phyloP scores from a whole-genome alignment of 495 filamentous ascomycete genomes.

The Aspergillus nidulans region DNA sequence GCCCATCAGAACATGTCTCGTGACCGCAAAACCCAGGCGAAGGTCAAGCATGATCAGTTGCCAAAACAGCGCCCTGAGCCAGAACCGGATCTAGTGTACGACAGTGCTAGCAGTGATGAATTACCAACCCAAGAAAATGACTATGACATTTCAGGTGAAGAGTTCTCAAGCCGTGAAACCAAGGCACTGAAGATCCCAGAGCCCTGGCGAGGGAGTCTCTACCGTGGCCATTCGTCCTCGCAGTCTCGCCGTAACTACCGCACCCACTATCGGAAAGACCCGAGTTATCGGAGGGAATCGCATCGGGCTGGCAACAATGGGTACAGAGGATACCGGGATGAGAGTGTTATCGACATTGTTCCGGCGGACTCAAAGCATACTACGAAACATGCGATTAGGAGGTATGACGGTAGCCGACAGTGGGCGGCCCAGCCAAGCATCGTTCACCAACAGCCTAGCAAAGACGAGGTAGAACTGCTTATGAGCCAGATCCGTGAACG shows the following conservation, averaged over 20 bases:
- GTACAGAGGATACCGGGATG: constrained; percentile 2
- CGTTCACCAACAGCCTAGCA: constrained; percentile 14
- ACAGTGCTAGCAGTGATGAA: constrained; percentile 18
- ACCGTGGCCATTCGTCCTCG: constrained; percentile 14
- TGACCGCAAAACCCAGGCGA: not conserved
- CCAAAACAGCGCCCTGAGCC: not conserved
- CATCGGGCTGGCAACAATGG: not conserved
- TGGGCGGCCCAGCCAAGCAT: constrained; percentile 17
- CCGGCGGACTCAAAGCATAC: constrained; percentile 11
- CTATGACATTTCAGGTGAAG: constrained; percentile 9
- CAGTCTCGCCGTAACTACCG: constrained; percentile 11
- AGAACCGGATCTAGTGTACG: constrained; percentile 11
- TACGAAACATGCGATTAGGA: not conserved
- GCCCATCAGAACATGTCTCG: not conserved
- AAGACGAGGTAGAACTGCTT: constrained; percentile 16
- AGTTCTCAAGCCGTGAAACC: constrained; percentile 10
- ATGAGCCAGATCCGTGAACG: constrained; percentile 19
- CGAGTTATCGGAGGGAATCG: constrained; percentile 8
- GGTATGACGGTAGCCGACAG: constrained; percentile 1
- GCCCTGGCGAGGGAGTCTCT: constrained; percentile 18
- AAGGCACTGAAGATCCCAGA: not conserved
- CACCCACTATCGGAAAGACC: constrained; percentile 17
- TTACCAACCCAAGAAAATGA: not conserved
- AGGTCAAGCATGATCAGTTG: not conserved
- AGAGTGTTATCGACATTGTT: constrained; percentile 14